Evolutionary conservation across 306 rosid species (phyloP).

Genomic region (Quercus dentata): DNA sequence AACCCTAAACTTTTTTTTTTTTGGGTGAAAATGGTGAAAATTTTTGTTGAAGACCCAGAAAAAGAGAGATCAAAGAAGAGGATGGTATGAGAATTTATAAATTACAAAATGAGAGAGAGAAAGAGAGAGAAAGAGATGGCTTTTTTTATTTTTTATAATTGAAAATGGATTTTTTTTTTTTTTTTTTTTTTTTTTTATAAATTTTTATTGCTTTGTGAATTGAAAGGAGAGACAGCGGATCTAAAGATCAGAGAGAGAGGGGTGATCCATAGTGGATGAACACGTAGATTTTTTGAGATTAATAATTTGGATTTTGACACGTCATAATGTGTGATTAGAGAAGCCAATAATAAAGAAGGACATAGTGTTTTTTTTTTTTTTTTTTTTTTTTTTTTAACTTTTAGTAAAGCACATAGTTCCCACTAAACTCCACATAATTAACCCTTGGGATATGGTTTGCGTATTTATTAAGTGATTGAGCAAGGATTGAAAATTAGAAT

Average conservation of each 20-base stretch:
- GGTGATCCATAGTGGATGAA: slow-evolving; percentile 22
- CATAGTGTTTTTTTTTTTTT: too few species aligned
- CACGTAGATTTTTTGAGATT: slow-evolving; percentile 25
- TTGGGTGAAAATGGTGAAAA: slow-evolving; percentile 4
- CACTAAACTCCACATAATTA: too few species aligned
- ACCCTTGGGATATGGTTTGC: too few species aligned
- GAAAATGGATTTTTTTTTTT: background rate
- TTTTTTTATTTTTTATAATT: background rate
- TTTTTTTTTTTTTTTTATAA: too few species aligned
- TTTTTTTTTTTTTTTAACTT: too few species aligned
- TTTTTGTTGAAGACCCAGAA: slow-evolving; percentile 25
- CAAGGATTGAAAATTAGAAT: too few species aligned
- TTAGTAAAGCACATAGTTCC: too few species aligned
- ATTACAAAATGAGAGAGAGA: background rate
- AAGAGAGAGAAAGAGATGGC: slow-evolving; percentile 19
- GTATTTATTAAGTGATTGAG: too few species aligned
- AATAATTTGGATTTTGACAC: background rate
- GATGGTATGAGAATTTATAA: slow-evolving; percentile 32
- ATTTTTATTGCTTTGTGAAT: background rate
- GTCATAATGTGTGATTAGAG: background rate
- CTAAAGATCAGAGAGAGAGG: slow-evolving; percentile 10
- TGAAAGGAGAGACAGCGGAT: background rate
- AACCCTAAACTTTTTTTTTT: slow-evolving; percentile 28
- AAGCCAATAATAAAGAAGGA: background rate
- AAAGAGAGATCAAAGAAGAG: slow-evolving; percentile 13